These are phyloP conservation scores for Hypoxylon sp. DNA, from an alignment of 2,329 filamentous ascomycete species.

Conservation along the genomic window DNA sequence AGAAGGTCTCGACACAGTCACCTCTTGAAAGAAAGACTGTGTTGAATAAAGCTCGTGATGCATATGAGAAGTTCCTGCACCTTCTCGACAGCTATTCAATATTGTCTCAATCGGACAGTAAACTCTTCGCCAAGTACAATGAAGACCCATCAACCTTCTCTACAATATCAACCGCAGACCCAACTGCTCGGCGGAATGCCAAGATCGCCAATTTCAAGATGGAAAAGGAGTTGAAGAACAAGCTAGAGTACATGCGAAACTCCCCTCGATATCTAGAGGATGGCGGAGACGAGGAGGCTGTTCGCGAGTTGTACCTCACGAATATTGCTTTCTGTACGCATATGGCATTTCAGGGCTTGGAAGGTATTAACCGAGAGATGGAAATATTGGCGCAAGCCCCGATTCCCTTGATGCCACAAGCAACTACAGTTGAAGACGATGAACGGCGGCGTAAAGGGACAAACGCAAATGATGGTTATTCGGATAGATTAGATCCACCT, in stretches of 20 bases:
- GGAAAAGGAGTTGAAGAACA: conserved; percentile 87
- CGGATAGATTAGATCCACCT: conserved; percentile 80
- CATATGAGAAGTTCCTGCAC: conserved; percentile 85
- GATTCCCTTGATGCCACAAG: conserved; percentile 60
- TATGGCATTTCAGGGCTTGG: conserved; percentile 87
- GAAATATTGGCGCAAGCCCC: conserved; percentile 85
- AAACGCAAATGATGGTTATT: conserved; percentile 68
- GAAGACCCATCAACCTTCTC: conserved; percentile 82
- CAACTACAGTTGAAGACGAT: conserved; percentile 64
- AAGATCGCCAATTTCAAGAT: conserved; percentile 90
- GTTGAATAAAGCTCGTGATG: conserved; percentile 74
- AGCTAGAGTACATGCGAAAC: conserved; percentile 73
- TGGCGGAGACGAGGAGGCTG: conserved; percentile 86
- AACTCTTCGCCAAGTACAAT: conserved; percentile 79
- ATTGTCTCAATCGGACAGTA: conserved; percentile 74
- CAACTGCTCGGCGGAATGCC: conserved; percentile 79
- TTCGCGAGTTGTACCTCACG: conserved; percentile 83
- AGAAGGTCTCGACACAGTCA: conserved; percentile 72
- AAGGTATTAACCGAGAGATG: conserved; percentile 86
- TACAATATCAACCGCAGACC: conserved; percentile 73
- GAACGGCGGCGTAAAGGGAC: conserved; percentile 58
- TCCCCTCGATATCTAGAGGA: conserved; percentile 62
- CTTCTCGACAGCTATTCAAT: conserved; percentile 85
- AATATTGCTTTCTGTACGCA: conserved; percentile 81
- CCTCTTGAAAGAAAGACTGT: conserved; percentile 72